Percentiles rank a stretch among this genome's conserved stretches.
Conservation (phyloP, 2,329 filamentous ascomycete genomes). For the Uncinocarpus reesii region DNA sequence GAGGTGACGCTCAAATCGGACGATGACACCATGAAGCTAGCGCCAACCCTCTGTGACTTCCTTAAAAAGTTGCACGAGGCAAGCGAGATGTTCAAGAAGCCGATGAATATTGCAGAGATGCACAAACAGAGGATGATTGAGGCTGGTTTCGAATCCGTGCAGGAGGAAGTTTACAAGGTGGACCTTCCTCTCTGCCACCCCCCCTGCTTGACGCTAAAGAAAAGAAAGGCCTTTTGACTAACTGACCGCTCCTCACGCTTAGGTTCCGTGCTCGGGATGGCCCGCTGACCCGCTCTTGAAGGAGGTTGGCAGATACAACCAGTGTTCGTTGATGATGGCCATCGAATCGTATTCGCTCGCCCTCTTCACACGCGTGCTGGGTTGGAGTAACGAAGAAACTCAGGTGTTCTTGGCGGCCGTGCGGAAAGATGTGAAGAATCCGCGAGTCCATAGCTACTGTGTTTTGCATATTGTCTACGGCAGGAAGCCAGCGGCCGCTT, state of each 20-base stretch:
- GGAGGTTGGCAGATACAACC: conserved; percentile 15
- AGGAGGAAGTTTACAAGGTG: conserved; percentile 19
- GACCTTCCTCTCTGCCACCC: conserved; percentile 35
- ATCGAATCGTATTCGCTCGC: conserved; percentile 22
- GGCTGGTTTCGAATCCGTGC: conserved; percentile 22
- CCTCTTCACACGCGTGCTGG: conserved; percentile 22
- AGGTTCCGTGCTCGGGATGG: conserved; percentile 37
- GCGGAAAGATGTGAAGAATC: conserved; percentile 25
- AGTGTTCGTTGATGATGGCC: conserved; percentile 18
- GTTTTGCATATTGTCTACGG: conserved; percentile 8
- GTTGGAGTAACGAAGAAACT: conserved; percentile 21
- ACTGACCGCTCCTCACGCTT: neutral
- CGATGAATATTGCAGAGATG: conserved; percentile 21
- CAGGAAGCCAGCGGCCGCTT: too few relatives aligned
- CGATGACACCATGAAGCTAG: conserved; percentile 10
- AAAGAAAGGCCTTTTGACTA: too few relatives aligned
- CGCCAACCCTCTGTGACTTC: conserved; percentile 15
- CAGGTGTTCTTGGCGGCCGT: conserved; percentile 25
- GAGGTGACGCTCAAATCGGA: conserved; percentile 12
- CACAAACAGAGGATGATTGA: conserved; percentile 20
- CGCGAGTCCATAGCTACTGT: conserved; percentile 30
- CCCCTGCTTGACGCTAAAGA: too few relatives aligned
- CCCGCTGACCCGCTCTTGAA: conserved; percentile 16
- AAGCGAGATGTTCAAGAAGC: conserved; percentile 19
- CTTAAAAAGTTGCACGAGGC: conserved; percentile 18